Conservation (phyloP, 129 eudicot genomes). For the Flaveria brownii region DNA sequence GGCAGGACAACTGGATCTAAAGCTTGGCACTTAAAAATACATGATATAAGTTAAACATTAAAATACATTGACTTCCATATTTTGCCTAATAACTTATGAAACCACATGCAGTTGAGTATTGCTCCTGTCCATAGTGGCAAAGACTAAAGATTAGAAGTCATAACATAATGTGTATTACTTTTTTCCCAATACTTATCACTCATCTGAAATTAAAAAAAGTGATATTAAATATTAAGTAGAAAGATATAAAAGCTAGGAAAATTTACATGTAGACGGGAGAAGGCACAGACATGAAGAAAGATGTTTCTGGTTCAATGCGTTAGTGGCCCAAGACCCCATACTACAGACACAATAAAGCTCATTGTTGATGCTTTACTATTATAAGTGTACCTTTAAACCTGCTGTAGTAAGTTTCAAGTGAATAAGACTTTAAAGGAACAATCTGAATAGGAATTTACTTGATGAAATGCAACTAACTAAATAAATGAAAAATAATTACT, state of each 20-base stretch:
- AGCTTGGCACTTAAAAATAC: conserved; percentile 62
- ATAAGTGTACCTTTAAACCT: conserved; percentile 56
- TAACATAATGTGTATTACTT: conserved; percentile 62
- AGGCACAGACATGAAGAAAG: conserved; percentile 56
- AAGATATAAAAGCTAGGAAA: background rate
- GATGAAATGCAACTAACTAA: too few relatives aligned
- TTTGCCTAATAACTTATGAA: conserved; percentile 15
- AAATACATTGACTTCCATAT: conserved; percentile 1
- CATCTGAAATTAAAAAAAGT: conserved; percentile 45
- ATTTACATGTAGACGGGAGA: conserved; percentile 19
- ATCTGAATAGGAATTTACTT: too few relatives aligned
- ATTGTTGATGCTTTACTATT: conserved; percentile 71
- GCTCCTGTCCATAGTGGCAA: conserved; percentile 87
- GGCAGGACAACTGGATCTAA: too few relatives aligned
- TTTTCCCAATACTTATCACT: conserved; percentile 72
- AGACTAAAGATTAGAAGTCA: conserved; percentile 83
- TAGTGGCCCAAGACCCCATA: conserved; percentile 90
- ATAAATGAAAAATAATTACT: too few relatives aligned
- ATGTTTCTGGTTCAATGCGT: conserved; percentile 62
- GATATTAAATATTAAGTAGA: conserved; percentile 5
- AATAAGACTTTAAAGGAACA: too few relatives aligned
- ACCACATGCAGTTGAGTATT: conserved; percentile 72
- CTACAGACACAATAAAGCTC: conserved; percentile 62
- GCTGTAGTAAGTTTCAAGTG: conserved; percentile 33
- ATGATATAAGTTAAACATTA: conserved; percentile 7